These are phyloP conservation scores for Striga asiatica DNA, from an alignment of 257 asterid species.

Conservation along the genomic window DNA sequence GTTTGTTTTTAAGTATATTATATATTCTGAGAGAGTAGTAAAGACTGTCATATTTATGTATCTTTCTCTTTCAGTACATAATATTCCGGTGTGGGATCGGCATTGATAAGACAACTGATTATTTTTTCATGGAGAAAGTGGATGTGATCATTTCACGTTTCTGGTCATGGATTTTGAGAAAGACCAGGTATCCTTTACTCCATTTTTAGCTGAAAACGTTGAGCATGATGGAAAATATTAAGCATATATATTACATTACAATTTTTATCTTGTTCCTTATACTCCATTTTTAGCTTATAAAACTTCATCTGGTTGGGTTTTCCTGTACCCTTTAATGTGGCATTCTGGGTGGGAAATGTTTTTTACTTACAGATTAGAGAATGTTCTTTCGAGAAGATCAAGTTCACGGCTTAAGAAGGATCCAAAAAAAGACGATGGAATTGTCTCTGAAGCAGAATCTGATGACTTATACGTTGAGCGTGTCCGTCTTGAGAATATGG, in stretches of 20 bases:
- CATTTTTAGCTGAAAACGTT: neutral
- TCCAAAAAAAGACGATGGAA: conserved; percentile 41
- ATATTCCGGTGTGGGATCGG: conserved; percentile 98
- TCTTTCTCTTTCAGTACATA: conserved; percentile 45
- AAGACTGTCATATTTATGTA: conserved; percentile 15
- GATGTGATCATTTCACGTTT: conserved; percentile 64
- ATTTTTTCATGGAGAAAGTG: conserved; percentile 90
- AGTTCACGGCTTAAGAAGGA: conserved; percentile 26
- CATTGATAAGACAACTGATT: conserved; percentile 72
- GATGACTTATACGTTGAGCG: conserved; percentile 54
- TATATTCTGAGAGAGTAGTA: neutral
- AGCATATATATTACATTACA: neutral
- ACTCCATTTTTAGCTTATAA: conserved; percentile 4
- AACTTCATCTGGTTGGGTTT: too few species aligned
- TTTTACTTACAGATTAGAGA: conserved; percentile 44
- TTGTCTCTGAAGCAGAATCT: conserved; percentile 30
- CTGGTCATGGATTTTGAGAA: conserved; percentile 76
- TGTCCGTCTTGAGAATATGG: conserved; percentile 86
- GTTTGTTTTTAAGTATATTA: neutral
- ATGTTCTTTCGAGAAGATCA: conserved; percentile 53
- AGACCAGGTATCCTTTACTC: conserved; percentile 46
- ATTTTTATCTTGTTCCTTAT: conserved; percentile 8
- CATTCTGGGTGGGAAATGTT: conserved; percentile 7
- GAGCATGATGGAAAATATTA: conserved; percentile 5
- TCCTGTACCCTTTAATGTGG: neutral